A percentile compares a stretch with the other conserved stretches of the same genome.
Conservation (phyloP, 768 basidiomycete genomes). For the Boletus insuetus region DNA sequence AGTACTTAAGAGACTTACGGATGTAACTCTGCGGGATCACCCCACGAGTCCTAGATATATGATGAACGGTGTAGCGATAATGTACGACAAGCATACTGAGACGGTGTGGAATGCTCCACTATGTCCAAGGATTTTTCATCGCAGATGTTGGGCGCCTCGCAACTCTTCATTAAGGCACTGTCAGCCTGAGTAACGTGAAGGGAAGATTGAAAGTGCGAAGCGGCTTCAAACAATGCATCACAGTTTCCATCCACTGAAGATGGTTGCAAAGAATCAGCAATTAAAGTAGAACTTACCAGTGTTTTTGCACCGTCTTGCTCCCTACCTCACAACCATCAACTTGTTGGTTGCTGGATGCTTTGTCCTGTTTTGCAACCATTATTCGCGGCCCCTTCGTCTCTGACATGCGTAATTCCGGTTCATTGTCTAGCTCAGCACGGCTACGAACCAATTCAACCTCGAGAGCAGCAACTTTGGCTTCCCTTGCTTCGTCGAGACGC, state of each 20-base stretch:
- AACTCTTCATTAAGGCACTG: neutral
- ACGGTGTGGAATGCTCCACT: neutral
- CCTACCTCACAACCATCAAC: constrained; percentile 1
- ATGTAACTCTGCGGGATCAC: constrained; percentile 38
- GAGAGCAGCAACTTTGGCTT: constrained; percentile 53
- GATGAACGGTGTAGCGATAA: neutral
- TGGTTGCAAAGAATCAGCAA: neutral
- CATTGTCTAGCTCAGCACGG: constrained; percentile 60
- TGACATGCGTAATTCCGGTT: constrained; percentile 52
- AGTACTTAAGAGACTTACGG: constrained; percentile 4
- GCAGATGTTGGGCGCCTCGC: neutral
- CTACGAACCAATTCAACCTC: constrained; percentile 61
- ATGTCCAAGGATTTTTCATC: neutral
- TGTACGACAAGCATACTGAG: neutral
- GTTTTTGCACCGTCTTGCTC: neutral
- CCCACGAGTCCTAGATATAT: neutral
- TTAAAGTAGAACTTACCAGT: neutral
- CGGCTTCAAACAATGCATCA: neutral
- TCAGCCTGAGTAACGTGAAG: neutral
- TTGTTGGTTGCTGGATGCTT: constrained; percentile 57
- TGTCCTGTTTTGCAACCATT: too few species aligned
- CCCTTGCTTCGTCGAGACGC: constrained; percentile 49
- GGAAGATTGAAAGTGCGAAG: neutral
- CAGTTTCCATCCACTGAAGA: neutral
- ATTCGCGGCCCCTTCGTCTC: constrained; percentile 63